These are phyloP conservation scores for Austroboletus novae-zelandiae DNA, from an alignment of 1,284 basidiomycete genomes.

Conservation along the genomic window DNA sequence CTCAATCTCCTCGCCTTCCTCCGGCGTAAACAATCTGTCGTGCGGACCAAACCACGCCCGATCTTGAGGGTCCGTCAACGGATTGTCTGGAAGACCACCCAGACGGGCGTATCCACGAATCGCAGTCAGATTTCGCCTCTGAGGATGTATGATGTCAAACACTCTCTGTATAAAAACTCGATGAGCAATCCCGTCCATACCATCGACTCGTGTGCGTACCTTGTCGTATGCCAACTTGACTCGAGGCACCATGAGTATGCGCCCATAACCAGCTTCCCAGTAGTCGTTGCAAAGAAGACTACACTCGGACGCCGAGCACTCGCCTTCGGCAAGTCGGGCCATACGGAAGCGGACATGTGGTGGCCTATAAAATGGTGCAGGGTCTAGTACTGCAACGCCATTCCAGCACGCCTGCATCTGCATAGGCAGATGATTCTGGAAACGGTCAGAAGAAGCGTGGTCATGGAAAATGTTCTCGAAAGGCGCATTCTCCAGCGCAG, in stretches of 20 bases:
- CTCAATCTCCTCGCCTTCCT: constrained; percentile 74
- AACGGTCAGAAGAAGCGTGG: constrained; percentile 67
- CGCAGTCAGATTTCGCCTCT: constrained; percentile 84
- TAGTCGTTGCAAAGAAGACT: constrained; percentile 95
- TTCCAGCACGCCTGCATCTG: constrained; percentile 98
- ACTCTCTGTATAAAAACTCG: constrained; percentile 58
- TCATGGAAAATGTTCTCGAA: constrained; percentile 93
- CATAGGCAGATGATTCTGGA: constrained; percentile 86
- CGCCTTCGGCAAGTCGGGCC: constrained; percentile 78
- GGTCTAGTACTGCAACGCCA: constrained; percentile 90
- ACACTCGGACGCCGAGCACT: constrained; percentile 93
- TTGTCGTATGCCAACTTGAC: constrained; percentile 94
- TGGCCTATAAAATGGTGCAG: constrained; percentile 86
- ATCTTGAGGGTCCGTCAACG: constrained; percentile 92
- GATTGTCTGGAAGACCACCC: constrained; percentile 91
- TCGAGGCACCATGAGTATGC: constrained; percentile 94
- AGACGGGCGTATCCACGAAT: constrained; percentile 89
- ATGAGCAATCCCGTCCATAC: constrained; percentile 4
- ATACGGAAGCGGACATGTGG: constrained; percentile 91
- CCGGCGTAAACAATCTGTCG: constrained; percentile 85
- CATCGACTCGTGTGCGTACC: constrained; percentile 42
- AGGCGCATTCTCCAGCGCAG: constrained; percentile 92
- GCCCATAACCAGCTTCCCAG: constrained; percentile 88
- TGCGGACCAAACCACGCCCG: constrained; percentile 94
- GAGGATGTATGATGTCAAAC: constrained; percentile 89